phyloP scores from a whole-genome alignment of 768 basidiomycete species.

The Xerocomellus intermedius region DNA sequence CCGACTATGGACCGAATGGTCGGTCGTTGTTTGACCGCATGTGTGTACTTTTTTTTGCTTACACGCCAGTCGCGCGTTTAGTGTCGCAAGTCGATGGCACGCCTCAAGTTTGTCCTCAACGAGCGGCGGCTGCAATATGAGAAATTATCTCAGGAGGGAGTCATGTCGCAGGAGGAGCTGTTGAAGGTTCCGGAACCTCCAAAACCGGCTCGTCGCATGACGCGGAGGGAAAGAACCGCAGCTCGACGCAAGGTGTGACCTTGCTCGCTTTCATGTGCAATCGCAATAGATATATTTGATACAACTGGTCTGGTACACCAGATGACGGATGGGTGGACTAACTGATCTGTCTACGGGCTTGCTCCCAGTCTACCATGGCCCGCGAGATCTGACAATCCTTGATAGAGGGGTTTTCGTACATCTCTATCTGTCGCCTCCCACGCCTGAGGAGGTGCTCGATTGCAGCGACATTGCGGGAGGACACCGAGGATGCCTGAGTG shows the following conservation, averaged over 20 bases:
- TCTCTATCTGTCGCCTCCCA: slow-evolving; percentile 64
- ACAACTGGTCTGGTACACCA: background rate
- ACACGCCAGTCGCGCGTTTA: slow-evolving; percentile 31
- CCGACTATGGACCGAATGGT: slow-evolving; percentile 45
- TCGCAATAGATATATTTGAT: slow-evolving; percentile 15
- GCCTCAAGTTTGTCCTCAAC: slow-evolving; percentile 89
- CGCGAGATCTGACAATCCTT: slow-evolving; percentile 74
- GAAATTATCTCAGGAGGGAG: slow-evolving; percentile 23
- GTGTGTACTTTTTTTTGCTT: background rate
- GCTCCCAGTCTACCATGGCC: slow-evolving; percentile 69
- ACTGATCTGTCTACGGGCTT: slow-evolving; percentile 20
- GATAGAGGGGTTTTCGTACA: slow-evolving; percentile 64
- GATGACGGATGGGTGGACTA: slow-evolving; percentile 5
- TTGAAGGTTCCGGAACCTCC: slow-evolving; percentile 14
- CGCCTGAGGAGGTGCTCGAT: slow-evolving; percentile 78
- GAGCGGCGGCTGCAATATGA: slow-evolving; percentile 86
- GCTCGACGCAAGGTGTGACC: slow-evolving; percentile 17
- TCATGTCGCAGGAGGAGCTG: slow-evolving; percentile 18
- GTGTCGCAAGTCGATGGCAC: slow-evolving; percentile 96
- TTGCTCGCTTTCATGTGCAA: background rate
- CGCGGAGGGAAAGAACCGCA: slow-evolving; percentile 18
- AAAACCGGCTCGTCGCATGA: slow-evolving; percentile 15
- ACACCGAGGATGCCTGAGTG: slow-evolving; percentile 55
- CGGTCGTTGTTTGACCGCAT: slow-evolving; percentile 12
- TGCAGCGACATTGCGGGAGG: slow-evolving; percentile 62